phyloP scores from a whole-genome alignment of 345 rosid species.

The Sisymbrium altissimum region DNA sequence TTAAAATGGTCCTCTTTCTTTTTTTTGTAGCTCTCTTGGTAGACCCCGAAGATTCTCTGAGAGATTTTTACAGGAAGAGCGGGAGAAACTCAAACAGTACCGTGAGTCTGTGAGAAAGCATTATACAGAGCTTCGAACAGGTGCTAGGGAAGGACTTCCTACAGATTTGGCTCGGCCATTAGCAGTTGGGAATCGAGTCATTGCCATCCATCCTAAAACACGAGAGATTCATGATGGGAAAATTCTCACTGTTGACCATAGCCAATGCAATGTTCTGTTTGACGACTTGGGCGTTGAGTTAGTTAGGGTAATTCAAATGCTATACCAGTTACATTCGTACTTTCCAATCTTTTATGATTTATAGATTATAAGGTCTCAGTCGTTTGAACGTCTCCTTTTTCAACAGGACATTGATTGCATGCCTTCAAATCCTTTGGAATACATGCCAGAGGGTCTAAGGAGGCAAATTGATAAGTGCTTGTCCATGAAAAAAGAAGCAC shows the following conservation, averaged over 20 bases:
- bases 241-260: conserved; percentile 84
- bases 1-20: background rate
- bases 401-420: conserved; percentile 94
- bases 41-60: conserved; percentile 93
- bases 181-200: conserved; percentile 78
- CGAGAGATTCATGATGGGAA: conserved; percentile 89
- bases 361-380: conserved; percentile 13
- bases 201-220: conserved; percentile 85
- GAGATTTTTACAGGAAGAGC: conserved; percentile 75
- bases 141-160: conserved; percentile 85
- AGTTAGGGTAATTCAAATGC: conserved; percentile 59
- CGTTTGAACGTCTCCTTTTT: background rate
- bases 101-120: conserved; percentile 88
- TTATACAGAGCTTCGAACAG: conserved; percentile 74
- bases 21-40: conserved; percentile 88
- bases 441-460: conserved; percentile 86
- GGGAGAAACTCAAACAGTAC: conserved; percentile 79
- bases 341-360: conserved; percentile 3
- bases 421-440: conserved; percentile 83
- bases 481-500: conserved; percentile 45
- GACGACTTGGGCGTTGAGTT: conserved; percentile 86
- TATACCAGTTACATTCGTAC: conserved; percentile 2
- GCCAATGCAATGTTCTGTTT: conserved; percentile 73
- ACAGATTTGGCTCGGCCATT: conserved; percentile 90
- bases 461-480: conserved; percentile 49